Conservation (phyloP, 2,329 filamentous ascomycete species). For the Penicillium psychrosexuale region DNA sequence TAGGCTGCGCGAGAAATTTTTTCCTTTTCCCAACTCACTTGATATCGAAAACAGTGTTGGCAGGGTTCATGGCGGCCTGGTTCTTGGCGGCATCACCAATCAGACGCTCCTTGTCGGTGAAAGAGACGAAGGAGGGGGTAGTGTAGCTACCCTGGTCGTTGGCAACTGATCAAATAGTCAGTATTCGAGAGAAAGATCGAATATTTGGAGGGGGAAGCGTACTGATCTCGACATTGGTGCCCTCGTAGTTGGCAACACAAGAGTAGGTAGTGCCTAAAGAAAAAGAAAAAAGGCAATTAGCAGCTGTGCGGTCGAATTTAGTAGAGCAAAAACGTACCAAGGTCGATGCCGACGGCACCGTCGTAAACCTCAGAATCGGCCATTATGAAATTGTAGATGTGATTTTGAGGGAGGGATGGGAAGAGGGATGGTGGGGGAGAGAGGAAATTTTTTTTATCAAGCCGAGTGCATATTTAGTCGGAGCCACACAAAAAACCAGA, state of each 20-base stretch:
- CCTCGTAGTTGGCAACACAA: conserved; percentile 99
- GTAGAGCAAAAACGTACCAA: conserved; percentile 66
- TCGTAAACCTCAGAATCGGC: conserved; percentile 67
- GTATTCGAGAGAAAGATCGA: conserved; percentile 4
- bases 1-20: not conserved
- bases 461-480: conserved; percentile 16
- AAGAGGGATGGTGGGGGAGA: conserved; percentile 25
- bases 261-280: conserved; percentile 93
- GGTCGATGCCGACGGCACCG: conserved; percentile 99
- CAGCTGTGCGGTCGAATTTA: conserved; percentile 4
- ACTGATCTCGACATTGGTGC: conserved; percentile 99
- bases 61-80: conserved; percentile 98
- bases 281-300: conserved; percentile 11
- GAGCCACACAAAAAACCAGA: conserved; percentile 26
- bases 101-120: conserved; percentile 97
- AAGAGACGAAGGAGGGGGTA: conserved; percentile 97
- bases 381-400: conserved; percentile 24
- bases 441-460: conserved; percentile 30
- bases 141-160: conserved; percentile 99
- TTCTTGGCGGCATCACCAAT: conserved; percentile 99
- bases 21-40: conserved; percentile 69
- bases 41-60: conserved; percentile 98
- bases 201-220: conserved; percentile 37
- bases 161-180: conserved; percentile 60
- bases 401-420: conserved; percentile 18